A percentile compares a stretch with the other conserved stretches of the same genome.
Conservation (phyloP, 2,329 filamentous ascomycete species). For the Septoria linicola region DNA sequence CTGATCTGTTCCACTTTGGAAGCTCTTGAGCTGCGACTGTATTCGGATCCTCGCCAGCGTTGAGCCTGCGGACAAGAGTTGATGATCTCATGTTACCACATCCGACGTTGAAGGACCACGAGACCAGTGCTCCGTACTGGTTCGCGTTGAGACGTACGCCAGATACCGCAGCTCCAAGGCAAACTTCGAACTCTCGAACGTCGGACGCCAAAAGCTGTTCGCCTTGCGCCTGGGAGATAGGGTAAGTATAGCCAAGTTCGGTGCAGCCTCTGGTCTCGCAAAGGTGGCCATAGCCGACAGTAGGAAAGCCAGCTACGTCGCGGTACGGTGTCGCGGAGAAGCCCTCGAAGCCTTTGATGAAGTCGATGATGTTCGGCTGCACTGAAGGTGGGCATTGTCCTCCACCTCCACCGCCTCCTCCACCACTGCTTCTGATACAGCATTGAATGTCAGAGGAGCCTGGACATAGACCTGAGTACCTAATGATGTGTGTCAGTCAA, state of each 20-base stretch:
- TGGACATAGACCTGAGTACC: conserved; percentile 13
- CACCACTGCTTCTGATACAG: conserved; percentile 14
- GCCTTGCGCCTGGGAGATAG: conserved; percentile 12
- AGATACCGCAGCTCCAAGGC: conserved; percentile 10
- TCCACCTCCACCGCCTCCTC: conserved; percentile 5
- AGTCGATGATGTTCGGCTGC: conserved; percentile 15
- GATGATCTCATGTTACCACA: conserved; percentile 19
- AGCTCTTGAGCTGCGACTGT: conserved; percentile 15
- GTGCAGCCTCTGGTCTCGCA: conserved; percentile 13
- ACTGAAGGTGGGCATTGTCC: conserved; percentile 11
- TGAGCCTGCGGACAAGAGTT: conserved; percentile 14
- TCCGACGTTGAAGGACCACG: conserved; percentile 18
- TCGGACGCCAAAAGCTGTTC: conserved; percentile 13
- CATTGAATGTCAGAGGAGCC: conserved; percentile 17
- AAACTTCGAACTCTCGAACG: conserved; percentile 15
- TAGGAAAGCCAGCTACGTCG: conserved; percentile 12
- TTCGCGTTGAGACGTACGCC: conserved; percentile 16
- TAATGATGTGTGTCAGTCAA: background rate
- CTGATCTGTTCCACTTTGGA: conserved; percentile 18
- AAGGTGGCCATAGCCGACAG: conserved; percentile 17
- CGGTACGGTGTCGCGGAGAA: conserved; percentile 12
- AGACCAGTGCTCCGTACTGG: conserved; percentile 19
- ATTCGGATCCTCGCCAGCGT: conserved; percentile 16
- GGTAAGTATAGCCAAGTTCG: conserved; percentile 10
- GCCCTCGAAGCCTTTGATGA: conserved; percentile 18